phyloP scores from a whole-genome alignment of 2,329 filamentous ascomycete species.

The Colletotrichum higginsianum region DNA sequence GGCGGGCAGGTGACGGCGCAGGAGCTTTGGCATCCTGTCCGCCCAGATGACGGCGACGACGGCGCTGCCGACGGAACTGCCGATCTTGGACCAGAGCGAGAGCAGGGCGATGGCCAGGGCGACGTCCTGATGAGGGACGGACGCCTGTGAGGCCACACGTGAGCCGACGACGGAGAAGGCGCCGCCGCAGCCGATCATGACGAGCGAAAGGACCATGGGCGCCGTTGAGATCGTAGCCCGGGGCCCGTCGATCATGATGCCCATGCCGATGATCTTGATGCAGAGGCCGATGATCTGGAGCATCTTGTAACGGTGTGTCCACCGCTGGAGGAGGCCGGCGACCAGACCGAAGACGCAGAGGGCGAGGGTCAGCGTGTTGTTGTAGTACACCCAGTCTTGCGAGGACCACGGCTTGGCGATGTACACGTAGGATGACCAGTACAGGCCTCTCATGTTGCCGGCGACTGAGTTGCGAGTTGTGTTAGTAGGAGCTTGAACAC shows the following conservation, averaged over 20 bases:
- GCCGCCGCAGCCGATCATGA: slow-evolving; percentile 75
- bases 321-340: slow-evolving; percentile 33
- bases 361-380: slow-evolving; percentile 36
- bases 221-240: slow-evolving; percentile 32
- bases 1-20: slow-evolving; percentile 46
- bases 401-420: slow-evolving; percentile 39
- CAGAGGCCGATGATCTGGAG: slow-evolving; percentile 44
- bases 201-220: slow-evolving; percentile 81
- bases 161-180: slow-evolving; percentile 40
- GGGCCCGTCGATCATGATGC: slow-evolving; percentile 43
- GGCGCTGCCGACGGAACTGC: slow-evolving; percentile 36
- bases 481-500: background rate
- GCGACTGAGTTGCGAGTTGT: slow-evolving; percentile 16
- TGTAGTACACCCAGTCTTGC: slow-evolving; percentile 40
- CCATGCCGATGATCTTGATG: slow-evolving; percentile 48
- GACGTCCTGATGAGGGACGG: slow-evolving; percentile 37
- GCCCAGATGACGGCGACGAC: slow-evolving; percentile 37
- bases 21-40: slow-evolving; percentile 46
- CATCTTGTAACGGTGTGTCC: slow-evolving; percentile 37
- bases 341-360: slow-evolving; percentile 38
- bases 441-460: slow-evolving; percentile 34
- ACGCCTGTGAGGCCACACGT: slow-evolving; percentile 31
- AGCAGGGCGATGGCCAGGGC: slow-evolving; percentile 33
- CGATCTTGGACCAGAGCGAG: slow-evolving; percentile 37
- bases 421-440: slow-evolving; percentile 39